Evolutionary conservation across 768 basidiomycete genomes (phyloP).

Genomic region (Pisolithus marmoratus): DNA sequence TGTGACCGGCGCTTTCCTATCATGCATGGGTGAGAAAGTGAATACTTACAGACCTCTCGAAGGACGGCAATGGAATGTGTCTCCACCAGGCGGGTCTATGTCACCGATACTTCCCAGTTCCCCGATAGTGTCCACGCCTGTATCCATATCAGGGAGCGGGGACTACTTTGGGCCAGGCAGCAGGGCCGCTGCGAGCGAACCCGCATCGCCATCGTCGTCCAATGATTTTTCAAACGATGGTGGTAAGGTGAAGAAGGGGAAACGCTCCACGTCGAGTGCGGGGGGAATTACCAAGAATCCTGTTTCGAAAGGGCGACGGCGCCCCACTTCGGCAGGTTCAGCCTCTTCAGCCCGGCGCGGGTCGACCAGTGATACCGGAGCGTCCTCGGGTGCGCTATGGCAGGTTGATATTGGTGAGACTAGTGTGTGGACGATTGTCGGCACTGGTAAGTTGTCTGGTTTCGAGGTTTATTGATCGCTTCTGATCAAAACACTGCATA

Average conservation of each 20-base stretch:
- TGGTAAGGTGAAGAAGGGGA: constrained; percentile 74
- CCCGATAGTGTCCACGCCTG: constrained; percentile 61
- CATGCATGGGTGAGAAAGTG: constrained; percentile 91
- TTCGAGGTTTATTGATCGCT: constrained; percentile 1
- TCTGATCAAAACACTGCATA: constrained; percentile 23
- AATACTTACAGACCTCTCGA: constrained; percentile 85
- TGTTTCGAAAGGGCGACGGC: constrained; percentile 48
- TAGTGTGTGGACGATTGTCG: constrained; percentile 92
- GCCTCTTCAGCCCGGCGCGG: constrained; percentile 63
- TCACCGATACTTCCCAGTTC: constrained; percentile 65
- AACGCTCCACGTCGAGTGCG: constrained; percentile 72
- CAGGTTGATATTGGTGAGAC: constrained; percentile 91
- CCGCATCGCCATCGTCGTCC: constrained; percentile 54
- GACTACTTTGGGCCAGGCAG: constrained; percentile 58
- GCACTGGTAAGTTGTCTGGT: constrained; percentile 54
- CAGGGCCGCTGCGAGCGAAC: constrained; percentile 54
- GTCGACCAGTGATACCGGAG: constrained; percentile 58
- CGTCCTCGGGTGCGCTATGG: constrained; percentile 78
- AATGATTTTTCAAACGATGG: constrained; percentile 80
- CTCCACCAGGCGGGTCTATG: constrained; percentile 36
- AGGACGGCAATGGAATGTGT: constrained; percentile 70
- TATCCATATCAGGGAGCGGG: constrained; percentile 41
- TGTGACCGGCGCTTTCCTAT: constrained; percentile 74
- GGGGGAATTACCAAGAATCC: constrained; percentile 34
- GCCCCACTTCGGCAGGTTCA: constrained; percentile 74